Base-by-base conservation (phyloP, 345 rosid species). In the Balakata baccata region DNA sequence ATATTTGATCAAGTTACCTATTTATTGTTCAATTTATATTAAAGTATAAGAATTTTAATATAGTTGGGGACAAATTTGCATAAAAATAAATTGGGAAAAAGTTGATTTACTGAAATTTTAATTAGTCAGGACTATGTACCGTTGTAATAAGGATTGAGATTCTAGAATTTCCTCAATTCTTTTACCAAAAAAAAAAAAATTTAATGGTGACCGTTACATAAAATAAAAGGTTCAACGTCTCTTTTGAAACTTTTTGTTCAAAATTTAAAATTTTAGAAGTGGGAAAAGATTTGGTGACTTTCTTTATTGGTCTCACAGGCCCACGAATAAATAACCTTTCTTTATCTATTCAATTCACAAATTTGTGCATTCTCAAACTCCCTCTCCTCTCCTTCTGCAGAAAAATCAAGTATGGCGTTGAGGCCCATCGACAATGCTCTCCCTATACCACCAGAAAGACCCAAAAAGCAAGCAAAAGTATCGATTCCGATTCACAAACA, bases 341-440 rank as follows among this genome's bases (percentile, higher is more conserved):
- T n/a, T 14, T 17, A 49, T 16, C 58, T 14, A 4, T 22, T 74
- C 45, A 43, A 11, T 13, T 34, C 38, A 61, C 6, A 61, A 61
- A 11, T 17, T 54, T n/a, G 10, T 54, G 18, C 5, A 54, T 18
- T 17, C 59, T 29, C 16, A 45, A 11, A 46, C 66, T 61, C 2
- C 65, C 9, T 37, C 38, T 65, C 53, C 34, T 29, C 34, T 29
- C 34, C 1, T 29, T n/a, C 5, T 1, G 5, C 49, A 37, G 2
- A 11, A 38, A 37, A 69, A 39, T n/a, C 51, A 16, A 74, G 56
- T 75, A 91, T 95, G 99, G 97, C 98, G 13, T 79, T 95, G 66
- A 89, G 96, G 74, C 89, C 90, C 77, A 89, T 92, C 11, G 97
- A 87, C 57, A 95, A 92, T 69, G 90, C 96, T 47, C 90, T 92